Evolutionary conservation across 176 grass and related monocot species (phyloP).

Genomic region (Bromus sterilis): DNA sequence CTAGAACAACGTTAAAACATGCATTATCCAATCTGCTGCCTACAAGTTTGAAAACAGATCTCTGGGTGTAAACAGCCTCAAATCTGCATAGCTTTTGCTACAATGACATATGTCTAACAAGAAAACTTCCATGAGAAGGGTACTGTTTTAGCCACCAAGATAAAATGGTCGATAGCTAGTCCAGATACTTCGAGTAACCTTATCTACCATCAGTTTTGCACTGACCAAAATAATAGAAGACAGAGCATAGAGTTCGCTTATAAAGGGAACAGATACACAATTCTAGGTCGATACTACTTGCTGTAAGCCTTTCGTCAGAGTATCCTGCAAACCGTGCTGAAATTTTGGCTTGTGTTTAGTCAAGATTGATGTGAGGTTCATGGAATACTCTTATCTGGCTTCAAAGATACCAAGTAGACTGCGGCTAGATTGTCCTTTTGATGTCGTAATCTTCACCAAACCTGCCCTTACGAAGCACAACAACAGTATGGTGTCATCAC

Average conservation of each 20-base stretch:
- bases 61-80: no score
- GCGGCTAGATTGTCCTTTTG: background rate
- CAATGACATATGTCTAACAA: no score
- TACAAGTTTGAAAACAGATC: no score
- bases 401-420: conserved; percentile 14
- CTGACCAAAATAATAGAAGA: background rate
- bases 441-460: conserved; percentile 12
- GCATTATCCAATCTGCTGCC: no score
- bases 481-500: background rate
- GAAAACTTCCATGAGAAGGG: background rate
- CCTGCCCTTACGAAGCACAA: background rate
- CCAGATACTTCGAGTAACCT: background rate
- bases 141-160: background rate
- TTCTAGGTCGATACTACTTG: no score
- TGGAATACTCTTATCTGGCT: background rate
- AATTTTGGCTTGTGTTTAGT: background rate
- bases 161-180: background rate
- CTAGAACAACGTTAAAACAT: no score
- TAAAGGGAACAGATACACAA: no score
- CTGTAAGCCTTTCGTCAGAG: background rate
- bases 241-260: background rate
- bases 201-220: background rate
- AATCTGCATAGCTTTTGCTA: no score
- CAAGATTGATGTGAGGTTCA: background rate
- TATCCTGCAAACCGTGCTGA: background rate